Evolutionary conservation across 1,284 basidiomycete genomes (phyloP), one percentile per base, ranked within the genome.

Genomic region (Trametes versicolor): DNA sequence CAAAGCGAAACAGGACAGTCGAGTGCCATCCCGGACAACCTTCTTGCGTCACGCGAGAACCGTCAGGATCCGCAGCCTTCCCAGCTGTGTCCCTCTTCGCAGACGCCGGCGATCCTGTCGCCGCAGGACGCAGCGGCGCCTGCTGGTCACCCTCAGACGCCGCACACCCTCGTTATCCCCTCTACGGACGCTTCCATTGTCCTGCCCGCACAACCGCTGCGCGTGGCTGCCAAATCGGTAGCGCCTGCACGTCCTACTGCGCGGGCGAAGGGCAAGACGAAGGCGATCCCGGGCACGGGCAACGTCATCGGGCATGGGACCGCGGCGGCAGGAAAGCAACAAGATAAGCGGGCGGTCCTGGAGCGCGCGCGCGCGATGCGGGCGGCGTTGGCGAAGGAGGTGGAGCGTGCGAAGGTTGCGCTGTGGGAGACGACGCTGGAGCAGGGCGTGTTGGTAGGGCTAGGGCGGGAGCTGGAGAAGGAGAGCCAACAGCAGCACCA

Each of bases 351-450:
- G 58, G 68, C 63, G 52, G 36, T 70, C 25, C 27, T 73, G 47
- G 79, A 75, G 49, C 80, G 81, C 21, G 90, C 89, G 23, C 80
- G 78, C 60, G 83, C 84, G 67, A 81, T 85, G 70, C 82, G 85
- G 63, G 76, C 76, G 60, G 79, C 85, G 68, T 71, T 93, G 47
- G 77, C 78, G 58, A 77, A 78, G n/a, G 87, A 89, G 76, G 77
- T 93, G 58, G 82, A 87, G 61, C 79, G 79, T 55, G 84, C 87
- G 25, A 88, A 88, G 72, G 80, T 85, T 25, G 86, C 89, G 72
- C 75, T 91, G 57, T 92, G 91, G 91, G 89, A 92, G 77, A 84
- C 84, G 55, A 89, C 87, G 49, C 83, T 93, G 60, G 91, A 93
- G 77, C 86, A 90, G 69, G 90, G 88, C 34, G 87, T 86, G 62